Evolutionary conservation across 2,329 filamentous ascomycete genomes (phyloP).

Genomic region (Penicillium sp.): DNA sequence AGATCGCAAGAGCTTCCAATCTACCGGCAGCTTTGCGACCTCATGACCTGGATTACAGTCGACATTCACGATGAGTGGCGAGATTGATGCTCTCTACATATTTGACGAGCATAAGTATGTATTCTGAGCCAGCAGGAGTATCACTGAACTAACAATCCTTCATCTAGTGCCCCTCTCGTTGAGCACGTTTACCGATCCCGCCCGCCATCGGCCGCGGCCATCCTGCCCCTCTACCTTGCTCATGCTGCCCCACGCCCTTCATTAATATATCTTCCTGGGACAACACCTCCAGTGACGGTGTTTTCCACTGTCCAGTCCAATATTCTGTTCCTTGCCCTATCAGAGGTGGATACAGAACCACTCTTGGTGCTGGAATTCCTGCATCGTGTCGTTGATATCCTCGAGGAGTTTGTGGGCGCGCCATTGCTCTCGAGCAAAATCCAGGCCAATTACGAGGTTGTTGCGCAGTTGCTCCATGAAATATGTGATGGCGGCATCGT

Average conservation of each 20-base stretch:
- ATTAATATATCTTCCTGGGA: slow-evolving; percentile 75
- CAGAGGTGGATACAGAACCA: slow-evolving; percentile 81
- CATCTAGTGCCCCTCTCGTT: slow-evolving; percentile 67
- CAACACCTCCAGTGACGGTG: slow-evolving; percentile 77
- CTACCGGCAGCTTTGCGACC: slow-evolving; percentile 14
- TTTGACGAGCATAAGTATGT: slow-evolving; percentile 89
- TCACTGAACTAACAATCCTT: slow-evolving; percentile 9
- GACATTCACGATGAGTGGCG: slow-evolving; percentile 63
- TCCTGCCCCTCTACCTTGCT: slow-evolving; percentile 81
- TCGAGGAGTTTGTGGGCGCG: slow-evolving; percentile 89
- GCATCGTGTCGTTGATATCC: slow-evolving; percentile 82
- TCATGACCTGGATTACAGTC: slow-evolving; percentile 11
- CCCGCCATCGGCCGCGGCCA: slow-evolving; percentile 66
- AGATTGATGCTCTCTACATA: slow-evolving; percentile 93
- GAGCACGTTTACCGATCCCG: slow-evolving; percentile 83
- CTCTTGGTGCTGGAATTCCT: slow-evolving; percentile 89
- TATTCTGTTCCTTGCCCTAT: slow-evolving; percentile 76
- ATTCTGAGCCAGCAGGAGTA: slow-evolving; percentile 2
- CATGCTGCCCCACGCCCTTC: slow-evolving; percentile 76
- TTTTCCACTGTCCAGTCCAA: slow-evolving; percentile 85
- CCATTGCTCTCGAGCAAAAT: slow-evolving; percentile 82
- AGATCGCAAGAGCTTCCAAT: slow-evolving; percentile 25
- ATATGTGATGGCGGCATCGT: slow-evolving; percentile 95
- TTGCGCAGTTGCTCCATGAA: slow-evolving; percentile 85
- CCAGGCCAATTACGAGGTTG: slow-evolving; percentile 84